phyloP scores from a whole-genome alignment of 345 rosid species.

The Ricinus communis region DNA sequence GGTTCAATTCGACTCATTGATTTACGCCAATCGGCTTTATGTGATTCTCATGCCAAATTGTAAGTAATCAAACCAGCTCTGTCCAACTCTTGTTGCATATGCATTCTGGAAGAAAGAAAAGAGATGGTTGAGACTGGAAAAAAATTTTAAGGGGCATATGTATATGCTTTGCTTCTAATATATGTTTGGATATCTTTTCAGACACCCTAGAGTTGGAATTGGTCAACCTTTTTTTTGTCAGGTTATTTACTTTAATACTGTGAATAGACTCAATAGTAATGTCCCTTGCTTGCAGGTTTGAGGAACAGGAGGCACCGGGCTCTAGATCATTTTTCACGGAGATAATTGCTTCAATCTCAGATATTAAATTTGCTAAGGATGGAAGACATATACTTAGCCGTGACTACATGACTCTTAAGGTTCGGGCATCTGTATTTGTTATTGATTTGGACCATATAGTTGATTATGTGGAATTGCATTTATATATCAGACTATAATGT shows the following conservation, averaged over 20 bases:
- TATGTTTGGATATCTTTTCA: too few relatives aligned
- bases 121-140: not conserved
- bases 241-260: too few relatives aligned
- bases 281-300: slow-evolving; percentile 56
- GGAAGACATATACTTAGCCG: slow-evolving; percentile 96
- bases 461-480: not conserved
- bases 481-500: not conserved
- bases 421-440: slow-evolving; percentile 24
- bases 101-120: not conserved
- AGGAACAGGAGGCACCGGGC: slow-evolving; percentile 90
- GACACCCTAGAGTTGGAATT: too few relatives aligned
- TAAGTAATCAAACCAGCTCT: slow-evolving; percentile 35
- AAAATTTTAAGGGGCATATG: too few relatives aligned
- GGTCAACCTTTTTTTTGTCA: too few relatives aligned
- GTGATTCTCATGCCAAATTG: slow-evolving; percentile 94
- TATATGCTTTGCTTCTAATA: too few relatives aligned
- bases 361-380: slow-evolving; percentile 82
- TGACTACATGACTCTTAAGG: slow-evolving; percentile 99
- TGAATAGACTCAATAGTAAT: too few relatives aligned
- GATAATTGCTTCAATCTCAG: slow-evolving; percentile 98
- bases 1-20: slow-evolving; percentile 97
- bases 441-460: not conserved
- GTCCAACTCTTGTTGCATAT: not conserved
- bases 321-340: slow-evolving; percentile 97
- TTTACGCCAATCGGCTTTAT: slow-evolving; percentile 94